These are phyloP conservation scores for Starmerella scarabaei DNA, from an alignment of 805 yeast species.

Conservation along the genomic window DNA sequence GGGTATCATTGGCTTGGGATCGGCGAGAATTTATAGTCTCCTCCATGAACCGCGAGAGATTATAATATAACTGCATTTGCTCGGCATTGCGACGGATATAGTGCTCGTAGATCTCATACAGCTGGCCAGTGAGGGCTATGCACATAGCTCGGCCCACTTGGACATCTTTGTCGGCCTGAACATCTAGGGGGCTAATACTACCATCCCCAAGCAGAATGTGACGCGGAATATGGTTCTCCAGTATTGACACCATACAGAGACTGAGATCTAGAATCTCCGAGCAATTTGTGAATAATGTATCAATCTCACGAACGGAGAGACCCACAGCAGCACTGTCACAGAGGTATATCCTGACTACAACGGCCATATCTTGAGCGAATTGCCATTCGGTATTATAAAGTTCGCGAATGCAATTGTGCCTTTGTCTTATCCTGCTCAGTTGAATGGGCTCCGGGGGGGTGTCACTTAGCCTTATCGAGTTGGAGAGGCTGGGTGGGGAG, in stretches of 20 bases:
- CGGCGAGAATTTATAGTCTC: background rate
- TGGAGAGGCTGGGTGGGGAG: slow-evolving; percentile 10
- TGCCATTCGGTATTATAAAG: slow-evolving; percentile 29
- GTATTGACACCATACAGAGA: slow-evolving; percentile 22
- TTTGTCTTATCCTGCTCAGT: slow-evolving; percentile 8
- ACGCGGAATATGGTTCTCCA: slow-evolving; percentile 24
- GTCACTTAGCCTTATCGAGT: background rate
- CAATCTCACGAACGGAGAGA: slow-evolving; percentile 22
- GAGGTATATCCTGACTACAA: slow-evolving; percentile 26
- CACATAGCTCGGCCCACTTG: slow-evolving; percentile 26
- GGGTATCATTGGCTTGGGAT: background rate
- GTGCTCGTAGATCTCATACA: slow-evolving; percentile 26
- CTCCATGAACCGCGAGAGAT: slow-evolving; percentile 16
- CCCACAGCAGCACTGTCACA: slow-evolving; percentile 22
- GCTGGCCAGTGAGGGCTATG: slow-evolving; percentile 20
- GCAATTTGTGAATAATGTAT: slow-evolving; percentile 25
- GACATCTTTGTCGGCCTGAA: slow-evolving; percentile 20
- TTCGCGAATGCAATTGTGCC: slow-evolving; percentile 28
- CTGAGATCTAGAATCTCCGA: slow-evolving; percentile 27
- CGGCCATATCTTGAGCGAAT: slow-evolving; percentile 29
- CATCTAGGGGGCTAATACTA: slow-evolving; percentile 10
- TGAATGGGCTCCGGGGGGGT: background rate
- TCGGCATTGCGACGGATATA: slow-evolving; percentile 26
- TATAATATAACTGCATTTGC: slow-evolving; percentile 21
- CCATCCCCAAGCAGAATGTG: slow-evolving; percentile 22